Base-by-base conservation (phyloP, 345 rosid genomes). In the Noccaea caerulescens region DNA sequence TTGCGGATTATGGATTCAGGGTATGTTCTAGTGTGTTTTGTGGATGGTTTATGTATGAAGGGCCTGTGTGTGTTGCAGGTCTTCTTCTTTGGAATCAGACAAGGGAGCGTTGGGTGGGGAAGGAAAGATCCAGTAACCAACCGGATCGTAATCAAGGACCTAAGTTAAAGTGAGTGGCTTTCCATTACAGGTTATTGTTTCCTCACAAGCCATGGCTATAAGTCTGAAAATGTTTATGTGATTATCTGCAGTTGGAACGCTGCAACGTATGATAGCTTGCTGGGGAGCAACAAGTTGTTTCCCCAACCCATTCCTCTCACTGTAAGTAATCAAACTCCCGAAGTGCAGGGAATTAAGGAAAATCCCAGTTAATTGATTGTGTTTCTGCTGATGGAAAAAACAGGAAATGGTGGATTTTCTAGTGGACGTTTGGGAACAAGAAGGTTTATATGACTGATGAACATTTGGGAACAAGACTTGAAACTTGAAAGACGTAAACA, bases 371-470 rank as follows among this genome's bases (percentile, higher is more conserved):
- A 2, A 39, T 20, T 72, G 42, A 27, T 3, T 1, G 9, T 5
- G 44, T 59, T 67, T 41, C 7, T 60, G 42, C 30, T 53, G 59
- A 64, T 61, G 32, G 30, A 3, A 27, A 67, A 66, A 32, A 37
- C 86, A 92, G 98, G 98, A 89, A 81, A 92, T 92, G 98, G 89
- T 88, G 34, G 96, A 89, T 79, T 92, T 89, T 82, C 91, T 92
- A 11, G 95, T 92, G 60, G 94, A 92, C 80, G 34, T 80, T 16
- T 92, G 98, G 94, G 98, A 92, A 77, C 93, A 92, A 71, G 96
- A 89, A 72, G 98, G 93, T 10, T 75, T 87, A 84, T 89, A 92
- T 59, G 96, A 86, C 66, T 92, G 80, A 88, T 20, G 67, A 57
- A 20, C 23, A 20, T 20, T 20, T 20, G 23, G 23, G 23, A 20